These are phyloP conservation scores for Conidiobolus incongruus DNA, from an alignment of 371 early-diverging fungal genomes.

Conservation along the genomic window DNA sequence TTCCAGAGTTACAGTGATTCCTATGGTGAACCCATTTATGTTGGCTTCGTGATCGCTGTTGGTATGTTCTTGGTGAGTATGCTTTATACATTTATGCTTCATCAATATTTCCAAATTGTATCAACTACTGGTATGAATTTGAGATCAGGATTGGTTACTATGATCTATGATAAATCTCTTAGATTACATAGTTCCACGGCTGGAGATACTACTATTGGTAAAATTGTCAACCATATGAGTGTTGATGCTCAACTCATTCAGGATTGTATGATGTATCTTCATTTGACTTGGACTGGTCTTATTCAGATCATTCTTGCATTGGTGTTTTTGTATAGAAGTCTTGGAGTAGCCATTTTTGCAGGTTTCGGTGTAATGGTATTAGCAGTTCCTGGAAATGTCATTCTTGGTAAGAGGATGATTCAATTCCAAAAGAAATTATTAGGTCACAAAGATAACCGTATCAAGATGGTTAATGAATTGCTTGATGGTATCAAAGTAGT, in stretches of 20 bases:
- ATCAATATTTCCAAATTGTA: conserved; percentile 76
- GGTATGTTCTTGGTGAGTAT: conserved; percentile 64
- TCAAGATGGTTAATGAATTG: conserved; percentile 83
- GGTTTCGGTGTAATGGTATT: conserved; percentile 69
- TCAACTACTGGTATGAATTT: conserved; percentile 49
- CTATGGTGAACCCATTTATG: conserved; percentile 20
- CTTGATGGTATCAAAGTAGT: conserved; percentile 83
- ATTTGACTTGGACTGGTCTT: conserved; percentile 75
- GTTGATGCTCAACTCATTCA: conserved; percentile 65
- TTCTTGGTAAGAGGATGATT: conserved; percentile 33
- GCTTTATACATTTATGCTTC: conserved; percentile 64
- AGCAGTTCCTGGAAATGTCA: conserved; percentile 45
- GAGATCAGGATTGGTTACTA: conserved; percentile 59
- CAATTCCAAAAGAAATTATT: conserved; percentile 62
- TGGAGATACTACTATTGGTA: conserved; percentile 42
- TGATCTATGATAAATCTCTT: conserved; percentile 73
- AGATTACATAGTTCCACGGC: conserved; percentile 56
- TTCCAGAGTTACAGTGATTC: conserved; percentile 26
- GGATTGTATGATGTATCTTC: conserved; percentile 46
- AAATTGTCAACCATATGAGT: conserved; percentile 79
- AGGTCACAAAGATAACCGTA: conserved; percentile 73
- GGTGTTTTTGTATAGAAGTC: conserved; percentile 48
- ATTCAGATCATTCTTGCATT: conserved; percentile 70
- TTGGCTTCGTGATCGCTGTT: conserved; percentile 33
- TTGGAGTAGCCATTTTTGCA: conserved; percentile 69